Evolutionary conservation across 148 eudicot genomes (phyloP), one percentile per base, ranked within the genome.

Genomic region (Salicornia ramosissima): DNA sequence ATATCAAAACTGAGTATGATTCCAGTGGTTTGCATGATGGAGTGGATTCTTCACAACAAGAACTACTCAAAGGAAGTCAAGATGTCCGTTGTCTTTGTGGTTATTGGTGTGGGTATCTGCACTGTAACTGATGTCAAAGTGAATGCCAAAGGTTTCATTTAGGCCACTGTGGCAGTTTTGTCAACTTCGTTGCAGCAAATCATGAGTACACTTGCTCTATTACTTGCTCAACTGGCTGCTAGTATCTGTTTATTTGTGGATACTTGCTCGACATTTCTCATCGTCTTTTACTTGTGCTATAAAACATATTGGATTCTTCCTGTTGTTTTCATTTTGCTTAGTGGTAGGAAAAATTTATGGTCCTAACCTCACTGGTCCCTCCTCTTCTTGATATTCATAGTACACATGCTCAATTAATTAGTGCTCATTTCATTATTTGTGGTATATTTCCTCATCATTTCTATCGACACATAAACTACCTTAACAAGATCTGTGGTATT

Each of bases 1-100:
- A 89, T 89, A 51, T 84, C 91, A 51, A 89, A 89, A 81, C 60
- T 89, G 80, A 89, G 95, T 82, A 89, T 89, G 91, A 89, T 89
- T 64, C 95, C 95, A 10, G 95, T 89, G 29, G 95, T 89, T 25
- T 89, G 95, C 45, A 75, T 89, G 22, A 76, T 89, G 95, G 95
- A 89, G 74, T 86, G 95, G 95, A 83, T 89, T 77, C 74, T 89
- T 75, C 89, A 89, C 66, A 81, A 56, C 66, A 89, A 89, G 77
- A 76, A 76, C 42, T 89, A 86, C 79, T 76, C 95, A 24, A 86
- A 56, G 68, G 88, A 89, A 85, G 89, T 89, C 69, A 89, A 89
- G 77, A 69, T 85, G 80, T 71, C 95, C 45, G 95, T 89, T 80
- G 73, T 89, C 57, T 86, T 86, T 64, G 95, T 89, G 67, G 91